Percentiles rank a stretch among this genome's conserved stretches.
phyloP scores from a whole-genome alignment of 768 basidiomycete genomes.

The Macrolepiota dolichaula region DNA sequence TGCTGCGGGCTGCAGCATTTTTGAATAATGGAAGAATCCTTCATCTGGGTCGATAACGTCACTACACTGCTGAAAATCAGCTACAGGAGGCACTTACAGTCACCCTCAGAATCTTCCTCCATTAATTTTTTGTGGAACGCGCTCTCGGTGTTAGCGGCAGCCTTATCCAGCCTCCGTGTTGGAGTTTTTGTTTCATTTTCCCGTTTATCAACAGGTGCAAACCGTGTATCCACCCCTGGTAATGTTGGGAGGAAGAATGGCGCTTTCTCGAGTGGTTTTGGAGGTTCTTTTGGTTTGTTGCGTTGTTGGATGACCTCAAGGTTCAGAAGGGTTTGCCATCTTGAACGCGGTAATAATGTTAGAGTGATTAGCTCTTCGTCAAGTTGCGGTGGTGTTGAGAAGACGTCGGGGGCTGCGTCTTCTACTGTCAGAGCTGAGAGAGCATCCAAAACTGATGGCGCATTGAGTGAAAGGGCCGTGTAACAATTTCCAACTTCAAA shows the following conservation, averaged over 20 bases:
- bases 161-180: slow-evolving; percentile 52
- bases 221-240: slow-evolving; percentile 81
- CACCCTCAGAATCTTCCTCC: slow-evolving; percentile 49
- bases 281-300: slow-evolving; percentile 94
- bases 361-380: slow-evolving; percentile 91
- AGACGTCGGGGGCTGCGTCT: slow-evolving; percentile 63
- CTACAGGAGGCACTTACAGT: slow-evolving; percentile 54
- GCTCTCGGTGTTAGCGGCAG: slow-evolving; percentile 52
- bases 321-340: slow-evolving; percentile 97
- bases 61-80: neutral
- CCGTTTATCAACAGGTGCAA: slow-evolving; percentile 52
- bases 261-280: slow-evolving; percentile 91
- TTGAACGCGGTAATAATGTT: slow-evolving; percentile 84
- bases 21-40: slow-evolving; percentile 77
- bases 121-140: slow-evolving; percentile 67
- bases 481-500: neutral
- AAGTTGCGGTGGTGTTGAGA: slow-evolving; percentile 84
- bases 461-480: neutral
- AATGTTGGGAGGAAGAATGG: slow-evolving; percentile 97
- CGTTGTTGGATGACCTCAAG: slow-evolving; percentile 93
- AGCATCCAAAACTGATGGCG: slow-evolving; percentile 59
- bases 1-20: slow-evolving; percentile 85
- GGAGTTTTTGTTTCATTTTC: slow-evolving; percentile 35
- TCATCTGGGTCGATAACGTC: slow-evolving; percentile 51
- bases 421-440: slow-evolving; percentile 61